A percentile compares a stretch with the other conserved stretches of the same genome.
Evolutionary conservation across 345 rosid genomes (phyloP).

Genomic region (Noccaea caerulescens): DNA sequence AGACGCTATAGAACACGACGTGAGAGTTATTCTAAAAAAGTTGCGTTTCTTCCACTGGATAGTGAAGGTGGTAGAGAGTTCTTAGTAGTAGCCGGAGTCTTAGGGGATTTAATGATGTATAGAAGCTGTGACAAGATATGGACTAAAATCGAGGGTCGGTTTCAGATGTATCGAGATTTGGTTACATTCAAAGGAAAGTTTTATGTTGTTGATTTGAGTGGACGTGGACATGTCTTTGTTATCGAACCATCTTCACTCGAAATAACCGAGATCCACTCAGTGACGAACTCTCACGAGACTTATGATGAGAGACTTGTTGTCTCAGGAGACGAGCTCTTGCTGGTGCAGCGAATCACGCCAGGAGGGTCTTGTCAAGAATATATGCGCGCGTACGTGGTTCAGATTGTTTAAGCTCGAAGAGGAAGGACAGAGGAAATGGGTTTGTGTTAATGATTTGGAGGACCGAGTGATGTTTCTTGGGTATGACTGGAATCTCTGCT

Average conservation of each 20-base stretch:
- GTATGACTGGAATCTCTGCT: neutral
- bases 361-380: neutral
- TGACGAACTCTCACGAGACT: neutral
- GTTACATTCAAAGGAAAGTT: constrained; percentile 18
- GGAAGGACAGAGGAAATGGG: constrained; percentile 10
- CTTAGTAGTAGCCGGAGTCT: neutral
- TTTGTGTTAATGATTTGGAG: neutral
- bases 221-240: constrained; percentile 5
- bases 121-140: constrained; percentile 9
- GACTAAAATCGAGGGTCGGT: neutral
- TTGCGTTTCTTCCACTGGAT: constrained; percentile 2
- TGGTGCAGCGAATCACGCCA: constrained; percentile 4
- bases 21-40: neutral
- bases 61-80: neutral
- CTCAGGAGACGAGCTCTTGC: constrained; percentile 23
- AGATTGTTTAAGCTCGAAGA: constrained; percentile 16
- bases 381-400: neutral
- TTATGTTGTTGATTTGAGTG: constrained; percentile 18
- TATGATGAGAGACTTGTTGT: constrained; percentile 5
- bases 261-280: neutral
- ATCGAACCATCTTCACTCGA: neutral
- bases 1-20: neutral
- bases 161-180: neutral
- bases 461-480: constrained; percentile 24
- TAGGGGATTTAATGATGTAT: constrained; percentile 3